phyloP scores from a whole-genome alignment of 2,329 filamentous ascomycete species.

The Gremmenia infestans region DNA sequence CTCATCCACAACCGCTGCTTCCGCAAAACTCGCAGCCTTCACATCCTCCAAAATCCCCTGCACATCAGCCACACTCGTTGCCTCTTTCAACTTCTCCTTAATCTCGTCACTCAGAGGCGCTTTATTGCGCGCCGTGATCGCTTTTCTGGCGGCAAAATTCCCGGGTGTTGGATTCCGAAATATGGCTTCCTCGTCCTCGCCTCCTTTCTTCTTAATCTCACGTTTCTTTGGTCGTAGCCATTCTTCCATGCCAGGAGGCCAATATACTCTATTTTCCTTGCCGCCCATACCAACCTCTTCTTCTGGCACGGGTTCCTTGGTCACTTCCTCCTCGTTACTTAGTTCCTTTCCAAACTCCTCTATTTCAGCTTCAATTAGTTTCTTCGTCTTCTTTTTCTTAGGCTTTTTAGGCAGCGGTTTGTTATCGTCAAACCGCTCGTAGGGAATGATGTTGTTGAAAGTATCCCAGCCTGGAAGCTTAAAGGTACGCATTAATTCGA shows the following conservation, averaged over 20 bases:
- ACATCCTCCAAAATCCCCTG: constrained; percentile 24
- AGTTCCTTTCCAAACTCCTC: constrained; percentile 30
- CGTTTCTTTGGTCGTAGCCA: constrained; percentile 81
- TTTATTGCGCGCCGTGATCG: constrained; percentile 15
- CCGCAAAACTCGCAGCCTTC: constrained; percentile 10
- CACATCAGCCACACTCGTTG: constrained; percentile 20
- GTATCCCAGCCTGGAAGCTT: constrained; percentile 74
- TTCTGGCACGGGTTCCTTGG: constrained; percentile 37
- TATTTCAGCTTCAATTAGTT: constrained; percentile 34
- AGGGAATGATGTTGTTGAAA: constrained; percentile 72
- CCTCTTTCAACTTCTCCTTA: constrained; percentile 19
- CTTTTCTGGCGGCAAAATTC: constrained; percentile 27
- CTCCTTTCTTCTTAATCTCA: constrained; percentile 47
- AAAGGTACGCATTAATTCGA: constrained; percentile 86
- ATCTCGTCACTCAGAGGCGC: constrained; percentile 17
- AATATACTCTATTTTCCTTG: constrained; percentile 75
- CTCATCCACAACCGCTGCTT: constrained; percentile 3
- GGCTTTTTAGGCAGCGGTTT: constrained; percentile 45
- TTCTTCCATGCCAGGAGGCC: constrained; percentile 84
- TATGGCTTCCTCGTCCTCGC: constrained; percentile 33
- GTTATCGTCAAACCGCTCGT: constrained; percentile 73
- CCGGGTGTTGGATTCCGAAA: constrained; percentile 27
- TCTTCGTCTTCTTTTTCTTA: constrained; percentile 37
- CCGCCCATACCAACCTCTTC: constrained; percentile 85
- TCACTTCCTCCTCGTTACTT: constrained; percentile 33